Evolutionary conservation across 2,329 filamentous ascomycete species (phyloP), one percentile per base, ranked within the genome.

Genomic region (Ophiocordyceps polyrhachis-furcata): DNA sequence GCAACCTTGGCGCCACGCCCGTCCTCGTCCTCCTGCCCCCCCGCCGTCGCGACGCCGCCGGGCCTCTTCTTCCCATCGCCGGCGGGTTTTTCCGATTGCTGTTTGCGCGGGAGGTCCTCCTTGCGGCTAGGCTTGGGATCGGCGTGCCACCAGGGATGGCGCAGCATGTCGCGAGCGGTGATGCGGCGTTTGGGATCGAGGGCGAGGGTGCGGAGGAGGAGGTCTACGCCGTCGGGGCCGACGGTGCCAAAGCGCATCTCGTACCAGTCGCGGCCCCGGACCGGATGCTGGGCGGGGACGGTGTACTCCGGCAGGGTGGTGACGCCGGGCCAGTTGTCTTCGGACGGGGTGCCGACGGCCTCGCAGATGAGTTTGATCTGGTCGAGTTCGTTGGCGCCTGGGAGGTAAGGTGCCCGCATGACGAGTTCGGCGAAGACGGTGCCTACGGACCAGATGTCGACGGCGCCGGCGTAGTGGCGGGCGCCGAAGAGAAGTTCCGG

Each of bases 281-380:
- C 53, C 53, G 76, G 66, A 49, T 77, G 70, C 46, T 74, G 65
- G 5, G 75, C 73, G 1, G 81, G 72, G 1, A 82, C 73, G n/a
- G 87, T 76, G 62, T 91, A 98, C 48, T 81, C 81, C 14, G 79
- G 77, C 12, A 98, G 68, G 50, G 77, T 77, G 5, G 79, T 79
- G 8, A 98, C 88, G 25, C 89, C 89, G 1, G 91, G 88, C 91
- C 91, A 98, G 58, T 87, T 89, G 15, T 91, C 84, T 58, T 98
- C 91, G 5, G 79, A 91, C 0, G 91, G 91, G 0, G 87, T 93
- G 47, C 91, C 91, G 50, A 96, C 78, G 45, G 80, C 79, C 55
- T 86, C 77, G 58, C 81, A 86, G 50, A 96, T 93, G 52, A 89
- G 73, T 47, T 76, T 72, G 51, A 96, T 74, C 66, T 95, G 88